Base-by-base conservation (phyloP, 768 basidiomycete genomes). In the Kwoniella dejecticola region DNA sequence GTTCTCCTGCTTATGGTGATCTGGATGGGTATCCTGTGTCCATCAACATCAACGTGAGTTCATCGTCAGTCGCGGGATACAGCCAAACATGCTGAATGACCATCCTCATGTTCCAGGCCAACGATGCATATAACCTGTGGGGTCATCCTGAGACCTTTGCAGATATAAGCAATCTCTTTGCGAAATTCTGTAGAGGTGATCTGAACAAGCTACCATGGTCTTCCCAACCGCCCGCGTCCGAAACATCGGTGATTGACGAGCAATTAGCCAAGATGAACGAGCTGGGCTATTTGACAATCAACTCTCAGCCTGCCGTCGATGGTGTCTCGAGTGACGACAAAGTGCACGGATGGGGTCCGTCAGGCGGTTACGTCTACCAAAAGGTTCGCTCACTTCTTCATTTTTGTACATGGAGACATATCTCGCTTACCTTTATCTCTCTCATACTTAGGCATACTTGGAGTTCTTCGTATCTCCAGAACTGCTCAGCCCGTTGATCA, bases 1-100 rank as follows among this genome's bases (percentile, higher is more conserved):
- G 96, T 60, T 91, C 89, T 83, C 96, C 96, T 27, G 96, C 96
- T 13, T 99, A 96, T 68, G 96, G 96, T 72, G 96, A 99, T 80
- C 81, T 99, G 56, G 95, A 99, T 74, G 95, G 95, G 1, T 97
- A 95, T 68, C 95, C 95, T 54, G 86, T 96, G 41, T 90, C 85
- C 79, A 85, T 98, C 70, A 93, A 93, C 77, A 89, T 95, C 73
- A 87, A 89, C 36, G 93, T 91, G 61, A 64, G 85, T 72, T 8
- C 38, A 26, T 3, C 24, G 21, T 24, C 0, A 4, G n/a, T n/a
- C n/a, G n/a, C n/a, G n/a, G 12, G 26, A 5, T 3, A 1, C 17
- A 7, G n/a, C n/a, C 4, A n/a, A n/a, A n/a, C n/a, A n/a, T 17
- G n/a, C 38, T 29, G 30, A 10, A 13, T 38, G 2, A 7, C 40